Percentiles rank a stretch among this genome's conserved stretches.
phyloP scores from a whole-genome alignment of 106 monocot species.

The Vanilla planifolia region DNA sequence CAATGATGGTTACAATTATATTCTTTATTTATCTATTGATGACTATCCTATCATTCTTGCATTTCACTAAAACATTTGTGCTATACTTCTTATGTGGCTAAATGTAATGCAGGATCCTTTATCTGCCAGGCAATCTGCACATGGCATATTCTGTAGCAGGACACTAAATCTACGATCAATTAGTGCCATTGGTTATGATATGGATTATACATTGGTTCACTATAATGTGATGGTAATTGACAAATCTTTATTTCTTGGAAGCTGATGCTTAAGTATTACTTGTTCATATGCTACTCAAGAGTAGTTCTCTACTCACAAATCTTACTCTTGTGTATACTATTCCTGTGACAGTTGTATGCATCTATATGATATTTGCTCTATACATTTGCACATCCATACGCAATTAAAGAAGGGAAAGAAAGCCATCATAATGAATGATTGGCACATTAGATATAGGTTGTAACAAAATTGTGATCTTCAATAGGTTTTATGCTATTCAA shows the following conservation, averaged over 20 bases:
- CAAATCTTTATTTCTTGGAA: neutral
- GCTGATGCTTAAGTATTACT: neutral
- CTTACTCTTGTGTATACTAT: neutral
- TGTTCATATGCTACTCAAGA: neutral
- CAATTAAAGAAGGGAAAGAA: neutral
- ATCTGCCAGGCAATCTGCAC: slow-evolving; percentile 58
- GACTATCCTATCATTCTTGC: no score
- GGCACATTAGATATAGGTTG: no score
- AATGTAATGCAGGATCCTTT: slow-evolving; percentile 55
- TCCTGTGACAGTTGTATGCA: neutral
- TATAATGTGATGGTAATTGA: slow-evolving; percentile 82
- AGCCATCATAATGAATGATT: no score
- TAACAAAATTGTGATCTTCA: neutral
- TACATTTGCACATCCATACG: no score
- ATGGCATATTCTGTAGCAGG: slow-evolving; percentile 92
- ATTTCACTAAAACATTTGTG: neutral
- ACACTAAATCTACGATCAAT: slow-evolving; percentile 94
- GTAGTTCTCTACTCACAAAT: no score
- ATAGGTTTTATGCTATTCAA: neutral
- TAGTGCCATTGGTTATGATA: slow-evolving; percentile 93
- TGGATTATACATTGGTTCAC: slow-evolving; percentile 95
- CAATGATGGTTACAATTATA: no score
- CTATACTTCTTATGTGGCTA: neutral
- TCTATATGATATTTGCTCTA: no score
- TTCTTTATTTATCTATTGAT: no score